Evolutionary conservation across 192 early-diverging fungal genomes (phyloP), one percentile per base, ranked within the genome.

Genomic region (Tieghemiomyces parasiticus): DNA sequence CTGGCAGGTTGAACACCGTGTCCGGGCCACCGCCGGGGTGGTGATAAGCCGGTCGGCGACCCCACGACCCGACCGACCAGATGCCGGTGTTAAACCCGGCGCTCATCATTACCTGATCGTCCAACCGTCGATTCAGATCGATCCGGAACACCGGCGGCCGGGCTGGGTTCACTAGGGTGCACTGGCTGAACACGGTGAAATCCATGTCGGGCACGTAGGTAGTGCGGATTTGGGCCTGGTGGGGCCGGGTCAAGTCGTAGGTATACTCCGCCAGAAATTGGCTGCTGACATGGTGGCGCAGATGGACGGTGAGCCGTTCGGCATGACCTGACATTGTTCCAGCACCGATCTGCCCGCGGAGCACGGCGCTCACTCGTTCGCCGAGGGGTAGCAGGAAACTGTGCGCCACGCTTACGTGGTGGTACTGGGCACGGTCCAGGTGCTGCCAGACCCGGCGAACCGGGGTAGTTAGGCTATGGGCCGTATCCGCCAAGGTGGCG

Each of bases 201-300:
- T n/a, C n/a, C n/a, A n/a, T n/a, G n/a, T n/a, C n/a, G n/a, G n/a
- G n/a, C n/a, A n/a, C n/a, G n/a, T n/a, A n/a, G n/a, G n/a, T n/a
- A n/a, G n/a, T n/a, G n/a, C n/a, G n/a, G n/a, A n/a, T n/a, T n/a
- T n/a, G n/a, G 22, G 35, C 35, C 35, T 31, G 13, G 55, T 26
- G 33, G 33, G 55, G 30, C 32, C n/a, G 26, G 55, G 22, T 24
- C 34, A 58, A 28, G 14, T 30, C 24, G 16, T 35, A 34, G 12
- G 33, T n/a, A 35, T 38, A 58, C 33, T 58, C 34, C 14, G 55
- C 20, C 34, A 31, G 20, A 12, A 58, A 6, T 20, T 58, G 16
- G n/a, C 55, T 58, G 55, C 35, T 58, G 34, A 35, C 14, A 34
- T 58, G 55, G 55, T 58, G 55, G 9, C 35, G 34, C 9, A 58